phyloP scores from a whole-genome alignment of 768 basidiomycete species.

The Lyophyllum decastes region DNA sequence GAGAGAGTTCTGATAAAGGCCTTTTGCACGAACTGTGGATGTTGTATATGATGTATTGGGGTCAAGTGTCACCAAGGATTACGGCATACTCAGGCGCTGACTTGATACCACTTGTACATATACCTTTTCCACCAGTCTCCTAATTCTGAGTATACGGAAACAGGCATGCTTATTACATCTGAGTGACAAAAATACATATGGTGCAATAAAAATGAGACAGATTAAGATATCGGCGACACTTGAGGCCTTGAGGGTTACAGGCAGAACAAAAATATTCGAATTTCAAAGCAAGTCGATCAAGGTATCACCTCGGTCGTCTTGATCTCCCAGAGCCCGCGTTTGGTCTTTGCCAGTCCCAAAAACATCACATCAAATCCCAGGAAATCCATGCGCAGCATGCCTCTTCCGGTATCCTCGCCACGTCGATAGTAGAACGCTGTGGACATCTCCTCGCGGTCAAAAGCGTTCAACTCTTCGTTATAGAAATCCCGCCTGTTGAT shows the following conservation, averaged over 20 bases:
- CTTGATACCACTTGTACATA: too few species aligned
- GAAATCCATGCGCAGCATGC: constrained; percentile 52
- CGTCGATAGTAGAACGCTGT: constrained; percentile 41
- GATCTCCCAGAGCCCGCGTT: constrained; percentile 31
- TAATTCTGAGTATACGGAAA: too few species aligned
- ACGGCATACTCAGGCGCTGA: too few species aligned
- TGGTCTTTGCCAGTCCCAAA: constrained; percentile 26
- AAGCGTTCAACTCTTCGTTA: constrained; percentile 42
- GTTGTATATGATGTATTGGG: too few species aligned
- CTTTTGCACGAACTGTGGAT: too few species aligned
- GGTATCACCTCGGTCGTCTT: constrained; percentile 21
- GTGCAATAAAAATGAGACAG: neutral
- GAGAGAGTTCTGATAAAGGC: too few species aligned
- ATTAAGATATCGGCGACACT: neutral
- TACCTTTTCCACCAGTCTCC: too few species aligned
- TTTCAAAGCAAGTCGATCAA: neutral
- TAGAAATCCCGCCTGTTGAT: constrained; percentile 47
- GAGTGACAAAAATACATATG: neutral
- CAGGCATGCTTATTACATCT: too few species aligned
- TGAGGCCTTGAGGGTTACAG: too few species aligned
- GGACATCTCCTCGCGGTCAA: constrained; percentile 41
- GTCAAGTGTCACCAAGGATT: too few species aligned
- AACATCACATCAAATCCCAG: constrained; percentile 45
- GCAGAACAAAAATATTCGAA: neutral
- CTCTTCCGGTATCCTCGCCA: constrained; percentile 23